Evolutionary conservation across 2,329 filamentous ascomycete species (phyloP).

Genomic region (Penicillium sp.): DNA sequence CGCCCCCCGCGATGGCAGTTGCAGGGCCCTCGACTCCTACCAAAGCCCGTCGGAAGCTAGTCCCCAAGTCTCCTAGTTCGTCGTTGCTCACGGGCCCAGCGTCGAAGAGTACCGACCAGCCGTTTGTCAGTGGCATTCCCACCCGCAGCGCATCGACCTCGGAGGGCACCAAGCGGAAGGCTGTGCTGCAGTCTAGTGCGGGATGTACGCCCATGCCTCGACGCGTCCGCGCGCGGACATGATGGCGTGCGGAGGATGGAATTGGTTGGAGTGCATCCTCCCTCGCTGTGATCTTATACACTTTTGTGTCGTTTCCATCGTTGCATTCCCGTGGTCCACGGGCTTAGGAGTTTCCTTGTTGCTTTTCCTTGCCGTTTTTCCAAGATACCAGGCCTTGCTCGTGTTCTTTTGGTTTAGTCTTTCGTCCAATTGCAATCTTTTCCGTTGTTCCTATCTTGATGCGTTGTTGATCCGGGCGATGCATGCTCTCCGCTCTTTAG

Average conservation of each 20-base stretch:
- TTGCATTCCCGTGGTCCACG: not conserved
- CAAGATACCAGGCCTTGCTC: conserved; percentile 16
- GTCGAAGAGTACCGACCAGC: conserved; percentile 18
- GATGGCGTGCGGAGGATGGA: too few relatives aligned
- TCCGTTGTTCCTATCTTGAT: not conserved
- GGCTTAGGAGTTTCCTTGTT: conserved; percentile 7
- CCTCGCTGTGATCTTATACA: too few relatives aligned
- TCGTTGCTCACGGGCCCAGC: conserved; percentile 17
- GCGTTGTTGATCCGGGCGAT: too few relatives aligned
- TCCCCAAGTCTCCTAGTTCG: conserved; percentile 33
- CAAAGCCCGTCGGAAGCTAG: conserved; percentile 35
- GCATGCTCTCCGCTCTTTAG: not conserved
- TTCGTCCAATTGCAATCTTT: too few relatives aligned
- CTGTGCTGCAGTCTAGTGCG: conserved; percentile 32
- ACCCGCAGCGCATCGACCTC: conserved; percentile 17
- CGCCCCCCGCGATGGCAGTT: conserved; percentile 8
- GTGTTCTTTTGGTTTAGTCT: too few relatives aligned
- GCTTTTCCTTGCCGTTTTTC: conserved; percentile 1
- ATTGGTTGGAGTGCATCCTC: too few relatives aligned
- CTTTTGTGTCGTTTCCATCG: too few relatives aligned
- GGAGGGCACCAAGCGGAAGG: conserved; percentile 27
- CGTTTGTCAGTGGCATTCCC: conserved; percentile 22
- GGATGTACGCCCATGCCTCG: conserved; percentile 38
- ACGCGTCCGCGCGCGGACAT: conserved; percentile 32
- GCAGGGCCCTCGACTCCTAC: conserved; percentile 26